Evolutionary conservation across 2,329 filamentous ascomycete genomes (phyloP), one percentile per base, ranked within the genome.

Genomic region (Aureobasidium vineae): DNA sequence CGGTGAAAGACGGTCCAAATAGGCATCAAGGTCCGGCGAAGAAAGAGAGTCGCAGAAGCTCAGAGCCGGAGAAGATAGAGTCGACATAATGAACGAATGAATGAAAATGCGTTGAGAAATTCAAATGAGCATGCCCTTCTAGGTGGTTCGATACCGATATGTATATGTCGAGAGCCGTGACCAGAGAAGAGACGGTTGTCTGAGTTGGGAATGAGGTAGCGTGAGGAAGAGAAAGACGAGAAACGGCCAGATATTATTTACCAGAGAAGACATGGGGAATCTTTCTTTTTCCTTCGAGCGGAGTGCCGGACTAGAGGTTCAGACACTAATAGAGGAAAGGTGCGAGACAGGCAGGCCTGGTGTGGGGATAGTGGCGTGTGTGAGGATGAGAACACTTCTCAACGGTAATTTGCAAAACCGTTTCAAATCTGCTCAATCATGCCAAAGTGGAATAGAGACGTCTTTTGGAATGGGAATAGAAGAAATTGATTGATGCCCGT

Each of bases 11-110:
- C 70, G 64, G 28, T 70, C 71, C 38, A 75, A 70, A 41, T 71
- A 75, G 11, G 74, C 74, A 59, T 76, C 74, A 38, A 76, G 69
- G 57, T 75, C 73, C 16, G 74, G 72, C 28, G 72, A 72, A 52
- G 70, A 72, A 23, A 76, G 69, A 38, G 72, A 72, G 52, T 75
- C 73, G 69, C 70, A 73, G 28, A 66, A 67, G 68, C 73, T 76
- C n/a, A 71, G 69, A 11, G 72, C 69, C 23, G 73, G 73, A 43
- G 74, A 75, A 38, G 71, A 70, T 23, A 71, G 72, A 6, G 54
- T 47, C 36, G 47, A 54, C 61, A 64, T 64, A 26, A 33, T 64
- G 49, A 28, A 41, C 13, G 26, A 33, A 19, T 33, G 50, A 33
- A 19, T 31, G 50, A n/a, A 45, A 45, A 61, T 49, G 43, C 41